Evolutionary conservation across 2,329 filamentous ascomycete species (phyloP), one percentile per base, ranked within the genome.

Genomic region (Nectriaceae sp.): DNA sequence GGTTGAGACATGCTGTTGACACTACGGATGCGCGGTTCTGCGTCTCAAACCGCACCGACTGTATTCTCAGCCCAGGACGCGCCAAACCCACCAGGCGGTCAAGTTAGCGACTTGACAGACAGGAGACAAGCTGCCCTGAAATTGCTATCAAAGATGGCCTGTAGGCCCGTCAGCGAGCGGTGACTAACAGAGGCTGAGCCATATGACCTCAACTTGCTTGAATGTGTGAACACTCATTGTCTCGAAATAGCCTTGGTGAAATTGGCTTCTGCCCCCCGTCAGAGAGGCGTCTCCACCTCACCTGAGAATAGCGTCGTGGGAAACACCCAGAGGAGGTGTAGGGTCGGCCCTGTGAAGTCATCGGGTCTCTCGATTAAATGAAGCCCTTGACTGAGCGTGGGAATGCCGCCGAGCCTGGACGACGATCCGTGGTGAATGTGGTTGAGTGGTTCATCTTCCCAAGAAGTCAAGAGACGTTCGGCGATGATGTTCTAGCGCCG

Each of bases 41-140:
- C 42, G 31, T 57, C 51, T 62, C 55, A 62, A 62, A 62, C 57
- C 40, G 49, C 55, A 44, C 47, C 60, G 59, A 61, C 60, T 57
- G 55, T 46, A 59, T 59, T 62, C 58, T 62, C 57, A 62, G 60
- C 60, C 60, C 60, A 53, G 54, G 26, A 53, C 55, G 52, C 41
- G 40, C 31, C 41, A 36, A 6, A 5, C 8, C 13, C 24, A 29
- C 24, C 11, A 36, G 8, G n/a, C n/a, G n/a, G 16, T 36, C 13
- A 19, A 36, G 33, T n/a, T n/a, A n/a, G n/a, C n/a, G n/a, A n/a
- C n/a, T n/a, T n/a, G n/a, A n/a, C n/a, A n/a, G n/a, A n/a, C n/a
- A n/a, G n/a, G n/a, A n/a, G n/a, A n/a, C n/a, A n/a, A 36, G 16
- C 33, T 5, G 33, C 8, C 8, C 16, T 36, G 16, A 36, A n/a